Percentiles rank a stretch among this genome's conserved stretches.
These are phyloP conservation scores for Trametes hirsuta DNA, from an alignment of 1,284 basidiomycete genomes.

Conservation along the genomic window DNA sequence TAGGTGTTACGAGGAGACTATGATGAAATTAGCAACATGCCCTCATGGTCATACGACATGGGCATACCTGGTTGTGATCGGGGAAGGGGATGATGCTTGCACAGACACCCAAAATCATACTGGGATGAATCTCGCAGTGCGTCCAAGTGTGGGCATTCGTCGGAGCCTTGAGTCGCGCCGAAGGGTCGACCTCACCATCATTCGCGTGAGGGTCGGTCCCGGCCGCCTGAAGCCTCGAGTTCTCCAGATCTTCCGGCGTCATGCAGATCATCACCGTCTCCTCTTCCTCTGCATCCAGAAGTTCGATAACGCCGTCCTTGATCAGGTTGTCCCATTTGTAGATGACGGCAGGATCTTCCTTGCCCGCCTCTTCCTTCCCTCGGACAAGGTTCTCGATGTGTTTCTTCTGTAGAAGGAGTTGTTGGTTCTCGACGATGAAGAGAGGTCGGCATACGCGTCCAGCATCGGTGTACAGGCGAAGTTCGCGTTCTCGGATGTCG, in stretches of 20 bases:
- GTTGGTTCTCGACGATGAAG: slow-evolving; percentile 94
- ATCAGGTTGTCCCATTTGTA: slow-evolving; percentile 90
- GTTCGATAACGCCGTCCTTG: slow-evolving; percentile 89
- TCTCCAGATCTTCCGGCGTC: slow-evolving; percentile 95
- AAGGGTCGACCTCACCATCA: slow-evolving; percentile 81
- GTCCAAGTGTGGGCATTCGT: slow-evolving; percentile 93
- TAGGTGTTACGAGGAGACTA: slow-evolving; percentile 99
- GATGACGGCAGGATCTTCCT: slow-evolving; percentile 34
- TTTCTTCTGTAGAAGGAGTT: slow-evolving; percentile 83
- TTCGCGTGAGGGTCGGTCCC: slow-evolving; percentile 63
- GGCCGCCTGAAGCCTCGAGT: slow-evolving; percentile 70
- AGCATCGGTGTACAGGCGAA: slow-evolving; percentile 95
- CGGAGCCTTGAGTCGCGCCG: slow-evolving; percentile 83
- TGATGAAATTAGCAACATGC: slow-evolving; percentile 21
- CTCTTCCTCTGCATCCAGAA: slow-evolving; percentile 98
- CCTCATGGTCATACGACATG: not conserved
- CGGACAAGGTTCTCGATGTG: slow-evolving; percentile 80
- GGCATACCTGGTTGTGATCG: slow-evolving; percentile 91
- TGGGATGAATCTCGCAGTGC: slow-evolving; percentile 99
- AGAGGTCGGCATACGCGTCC: slow-evolving; percentile 96
- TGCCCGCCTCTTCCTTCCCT: slow-evolving; percentile 34
- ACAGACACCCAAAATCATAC: slow-evolving; percentile 98
- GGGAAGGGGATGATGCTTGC: slow-evolving; percentile 99
- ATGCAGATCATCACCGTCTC: slow-evolving; percentile 99
- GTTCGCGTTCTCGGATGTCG: slow-evolving; percentile 95